Conservation (phyloP, 441 rosid species). For the Populus hybrid region DNA sequence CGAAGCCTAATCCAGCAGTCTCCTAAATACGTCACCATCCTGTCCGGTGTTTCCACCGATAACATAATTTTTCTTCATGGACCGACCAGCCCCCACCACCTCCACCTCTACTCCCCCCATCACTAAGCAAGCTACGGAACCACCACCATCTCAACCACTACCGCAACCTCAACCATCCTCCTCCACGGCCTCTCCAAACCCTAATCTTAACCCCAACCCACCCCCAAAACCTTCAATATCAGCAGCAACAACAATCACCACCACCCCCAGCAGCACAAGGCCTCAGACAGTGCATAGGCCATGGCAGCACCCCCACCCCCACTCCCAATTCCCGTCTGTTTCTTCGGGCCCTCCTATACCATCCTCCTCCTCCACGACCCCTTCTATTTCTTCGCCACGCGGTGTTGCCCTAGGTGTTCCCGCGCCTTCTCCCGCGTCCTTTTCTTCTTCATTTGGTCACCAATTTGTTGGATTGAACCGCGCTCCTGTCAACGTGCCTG, state of each 20-base stretch:
- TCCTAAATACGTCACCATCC: background rate
- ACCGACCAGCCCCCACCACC: conserved; percentile 10
- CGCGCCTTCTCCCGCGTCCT: conserved; percentile 51
- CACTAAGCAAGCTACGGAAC: conserved; percentile 39
- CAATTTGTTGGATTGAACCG: conserved; percentile 56
- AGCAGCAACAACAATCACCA: background rate
- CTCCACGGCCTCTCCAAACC: conserved; percentile 12
- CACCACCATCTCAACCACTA: conserved; percentile 40
- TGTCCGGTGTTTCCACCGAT: background rate
- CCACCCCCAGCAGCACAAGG: conserved; percentile 21
- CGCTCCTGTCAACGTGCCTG: conserved; percentile 39
- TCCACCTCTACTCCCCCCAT: conserved; percentile 4
- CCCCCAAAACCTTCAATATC: conserved; percentile 19
- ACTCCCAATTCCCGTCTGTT: conserved; percentile 38
- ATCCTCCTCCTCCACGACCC: conserved; percentile 19
- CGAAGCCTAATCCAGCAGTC: background rate
- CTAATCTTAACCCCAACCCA: conserved; percentile 23
- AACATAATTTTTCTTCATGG: background rate
- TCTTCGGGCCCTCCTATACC: conserved; percentile 30
- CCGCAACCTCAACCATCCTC: conserved; percentile 13
- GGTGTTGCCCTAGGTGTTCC: conserved; percentile 74
- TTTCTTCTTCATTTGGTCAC: conserved; percentile 62
- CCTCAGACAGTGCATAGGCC: conserved; percentile 46
- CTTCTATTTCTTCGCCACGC: conserved; percentile 40
- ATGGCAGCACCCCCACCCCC: conserved; percentile 51